These are phyloP conservation scores for Xylariaceae sp. DNA, from an alignment of 2,329 filamentous ascomycete genomes.

Conservation along the genomic window DNA sequence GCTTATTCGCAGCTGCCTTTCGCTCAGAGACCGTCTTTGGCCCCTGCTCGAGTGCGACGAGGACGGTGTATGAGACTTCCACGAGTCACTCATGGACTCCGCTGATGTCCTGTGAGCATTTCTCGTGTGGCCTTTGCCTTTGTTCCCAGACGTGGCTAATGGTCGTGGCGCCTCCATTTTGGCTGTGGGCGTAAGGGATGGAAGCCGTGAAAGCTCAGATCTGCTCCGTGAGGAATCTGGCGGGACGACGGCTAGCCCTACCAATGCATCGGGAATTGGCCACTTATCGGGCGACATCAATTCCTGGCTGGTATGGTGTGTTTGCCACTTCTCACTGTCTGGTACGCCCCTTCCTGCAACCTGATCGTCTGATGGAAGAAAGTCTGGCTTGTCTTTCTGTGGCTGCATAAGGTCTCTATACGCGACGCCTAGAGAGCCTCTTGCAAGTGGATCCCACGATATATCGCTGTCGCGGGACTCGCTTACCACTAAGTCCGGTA, in stretches of 20 bases:
- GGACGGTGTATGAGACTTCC: conserved; percentile 11
- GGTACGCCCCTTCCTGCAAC: neutral
- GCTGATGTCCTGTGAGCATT: conserved; percentile 7
- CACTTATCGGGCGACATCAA: conserved; percentile 20
- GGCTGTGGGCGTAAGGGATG: conserved; percentile 3
- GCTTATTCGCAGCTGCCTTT: conserved; percentile 13
- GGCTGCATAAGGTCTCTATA: conserved; percentile 20
- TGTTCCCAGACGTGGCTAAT: conserved; percentile 7
- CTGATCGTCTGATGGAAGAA: neutral
- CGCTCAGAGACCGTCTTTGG: conserved; percentile 13
- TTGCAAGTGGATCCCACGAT: conserved; percentile 20
- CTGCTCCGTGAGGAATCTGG: conserved; percentile 6
- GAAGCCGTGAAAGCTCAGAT: conserved; percentile 15
- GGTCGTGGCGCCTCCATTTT: conserved; percentile 2
- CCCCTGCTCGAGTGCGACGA: conserved; percentile 6
- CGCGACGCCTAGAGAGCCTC: conserved; percentile 25
- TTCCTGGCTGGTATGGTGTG: conserved; percentile 10
- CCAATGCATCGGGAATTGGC: conserved; percentile 12
- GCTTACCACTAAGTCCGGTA: conserved; percentile 4
- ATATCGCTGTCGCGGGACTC: conserved; percentile 15
- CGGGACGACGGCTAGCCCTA: conserved; percentile 6
- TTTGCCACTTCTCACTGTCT: conserved; percentile 19
- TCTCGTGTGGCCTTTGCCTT: neutral
- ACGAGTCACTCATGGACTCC: conserved; percentile 9
- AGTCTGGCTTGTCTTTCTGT: conserved; percentile 1